Conservation (phyloP, 345 rosid genomes). For the Aegle marmelos region DNA sequence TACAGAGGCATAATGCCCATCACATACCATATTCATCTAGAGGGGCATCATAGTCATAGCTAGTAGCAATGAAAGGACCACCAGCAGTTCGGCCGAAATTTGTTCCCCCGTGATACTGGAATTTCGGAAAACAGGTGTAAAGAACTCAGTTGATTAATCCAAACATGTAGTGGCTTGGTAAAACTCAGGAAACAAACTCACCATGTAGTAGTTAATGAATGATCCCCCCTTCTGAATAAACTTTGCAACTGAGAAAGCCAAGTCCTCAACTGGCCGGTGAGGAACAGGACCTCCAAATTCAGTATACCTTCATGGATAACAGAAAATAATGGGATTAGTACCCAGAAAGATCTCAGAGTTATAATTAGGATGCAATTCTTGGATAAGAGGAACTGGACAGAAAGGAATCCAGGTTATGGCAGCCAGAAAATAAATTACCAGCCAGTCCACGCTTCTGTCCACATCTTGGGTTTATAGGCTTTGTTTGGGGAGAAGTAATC, state of each 20-base stretch:
- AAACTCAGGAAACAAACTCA: conserved; percentile 26
- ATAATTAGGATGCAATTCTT: conserved; percentile 4
- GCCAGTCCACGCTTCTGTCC: conserved; percentile 99
- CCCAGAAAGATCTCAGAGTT: neutral
- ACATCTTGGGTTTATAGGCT: conserved; percentile 93
- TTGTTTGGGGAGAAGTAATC: conserved; percentile 97
- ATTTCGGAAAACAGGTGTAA: conserved; percentile 20
- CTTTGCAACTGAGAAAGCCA: conserved; percentile 94
- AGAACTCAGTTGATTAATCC: conserved; percentile 17
- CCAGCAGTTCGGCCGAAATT: conserved; percentile 99
- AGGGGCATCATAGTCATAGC: conserved; percentile 97
- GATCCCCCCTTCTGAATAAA: conserved; percentile 98
- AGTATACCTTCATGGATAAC: conserved; percentile 61
- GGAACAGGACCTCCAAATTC: conserved; percentile 97
- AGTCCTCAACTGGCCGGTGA: conserved; percentile 88
- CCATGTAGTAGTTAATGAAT: conserved; percentile 94
- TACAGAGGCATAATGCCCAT: neutral
- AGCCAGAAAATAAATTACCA: conserved; percentile 51
- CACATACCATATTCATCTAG: conserved; percentile 93
- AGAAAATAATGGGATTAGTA: conserved; percentile 10
- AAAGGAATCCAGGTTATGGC: neutral
- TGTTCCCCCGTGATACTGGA: conserved; percentile 97
- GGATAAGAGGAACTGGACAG: neutral
- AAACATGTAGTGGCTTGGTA: conserved; percentile 7
- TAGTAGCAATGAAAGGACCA: conserved; percentile 99